Conservation (phyloP, 441 rosid genomes). For the Jatropha podagrica region DNA sequence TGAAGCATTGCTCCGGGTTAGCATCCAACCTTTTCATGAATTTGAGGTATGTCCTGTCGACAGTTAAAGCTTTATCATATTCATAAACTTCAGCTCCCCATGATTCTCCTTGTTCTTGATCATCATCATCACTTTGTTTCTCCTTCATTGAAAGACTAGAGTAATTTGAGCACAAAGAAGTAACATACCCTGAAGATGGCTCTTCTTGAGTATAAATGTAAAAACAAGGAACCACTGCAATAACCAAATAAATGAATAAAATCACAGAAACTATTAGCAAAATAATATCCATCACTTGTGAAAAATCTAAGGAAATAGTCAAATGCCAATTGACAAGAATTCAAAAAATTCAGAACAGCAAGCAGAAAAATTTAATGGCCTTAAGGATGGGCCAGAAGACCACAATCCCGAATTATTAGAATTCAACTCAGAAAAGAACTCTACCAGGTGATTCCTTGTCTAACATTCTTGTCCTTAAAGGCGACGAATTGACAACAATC, state of each 20-base stretch:
- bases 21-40: slow-evolving; percentile 79
- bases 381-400: neutral
- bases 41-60: slow-evolving; percentile 87
- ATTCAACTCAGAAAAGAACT: neutral
- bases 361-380: neutral
- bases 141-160: slow-evolving; percentile 50
- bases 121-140: slow-evolving; percentile 36
- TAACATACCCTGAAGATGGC: slow-evolving; percentile 34
- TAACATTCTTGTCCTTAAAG: slow-evolving; percentile 26
- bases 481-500: slow-evolving; percentile 31
- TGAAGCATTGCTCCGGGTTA: slow-evolving; percentile 82
- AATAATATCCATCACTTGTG: neutral
- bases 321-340: neutral
- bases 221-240: slow-evolving; percentile 86
- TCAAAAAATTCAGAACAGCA: neutral
- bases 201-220: slow-evolving; percentile 65
- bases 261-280: neutral
- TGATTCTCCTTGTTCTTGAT: slow-evolving; percentile 49
- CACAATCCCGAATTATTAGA: neutral
- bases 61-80: slow-evolving; percentile 74
- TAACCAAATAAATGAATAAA: slow-evolving; percentile 18
- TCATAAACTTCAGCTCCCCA: slow-evolving; percentile 82
- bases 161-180: slow-evolving; percentile 39
- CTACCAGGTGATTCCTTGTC: slow-evolving; percentile 47
- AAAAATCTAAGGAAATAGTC: neutral